phyloP scores from a whole-genome alignment of 306 rosid species.

The Vigna mungo region DNA sequence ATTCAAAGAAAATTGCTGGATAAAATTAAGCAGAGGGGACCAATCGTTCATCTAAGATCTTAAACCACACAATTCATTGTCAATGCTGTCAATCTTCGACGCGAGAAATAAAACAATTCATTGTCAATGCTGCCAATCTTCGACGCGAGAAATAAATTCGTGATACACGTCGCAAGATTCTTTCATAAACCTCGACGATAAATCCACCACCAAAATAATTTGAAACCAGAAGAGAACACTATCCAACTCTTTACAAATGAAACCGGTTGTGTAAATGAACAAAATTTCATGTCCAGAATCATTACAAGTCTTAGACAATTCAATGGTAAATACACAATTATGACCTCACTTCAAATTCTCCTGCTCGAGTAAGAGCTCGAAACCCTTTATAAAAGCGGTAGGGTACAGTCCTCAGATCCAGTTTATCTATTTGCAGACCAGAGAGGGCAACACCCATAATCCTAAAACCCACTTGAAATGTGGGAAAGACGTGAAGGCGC shows the following conservation, averaged over 20 bases:
- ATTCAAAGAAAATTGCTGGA: background rate
- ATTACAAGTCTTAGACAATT: slow-evolving; percentile 33
- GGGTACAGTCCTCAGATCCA: slow-evolving; percentile 75
- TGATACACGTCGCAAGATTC: slow-evolving; percentile 8
- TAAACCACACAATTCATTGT: background rate
- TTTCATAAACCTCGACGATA: slow-evolving; percentile 6
- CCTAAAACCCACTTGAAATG: slow-evolving; percentile 80
- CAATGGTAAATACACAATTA: slow-evolving; percentile 41
- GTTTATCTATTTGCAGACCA: slow-evolving; percentile 83
- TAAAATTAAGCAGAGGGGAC: background rate
- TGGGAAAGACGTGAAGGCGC: slow-evolving; percentile 84
- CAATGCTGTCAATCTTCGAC: slow-evolving; percentile 13
- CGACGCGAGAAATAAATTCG: slow-evolving; percentile 13
- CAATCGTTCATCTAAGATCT: slow-evolving; percentile 17
- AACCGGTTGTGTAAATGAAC: slow-evolving; percentile 38
- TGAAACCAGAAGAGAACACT: slow-evolving; percentile 24
- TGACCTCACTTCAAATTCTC: slow-evolving; percentile 88
- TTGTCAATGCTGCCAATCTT: slow-evolving; percentile 18
- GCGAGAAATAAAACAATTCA: slow-evolving; percentile 1
- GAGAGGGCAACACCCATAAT: slow-evolving; percentile 92
- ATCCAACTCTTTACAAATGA: slow-evolving; percentile 25
- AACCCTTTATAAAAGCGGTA: slow-evolving; percentile 84
- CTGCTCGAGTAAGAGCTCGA: slow-evolving; percentile 85
- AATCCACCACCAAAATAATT: slow-evolving; percentile 2
- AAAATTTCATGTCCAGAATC: slow-evolving; percentile 34